Conservation (phyloP, 371 early-diverging fungal genomes). For the Rhizopus arrhizus region DNA sequence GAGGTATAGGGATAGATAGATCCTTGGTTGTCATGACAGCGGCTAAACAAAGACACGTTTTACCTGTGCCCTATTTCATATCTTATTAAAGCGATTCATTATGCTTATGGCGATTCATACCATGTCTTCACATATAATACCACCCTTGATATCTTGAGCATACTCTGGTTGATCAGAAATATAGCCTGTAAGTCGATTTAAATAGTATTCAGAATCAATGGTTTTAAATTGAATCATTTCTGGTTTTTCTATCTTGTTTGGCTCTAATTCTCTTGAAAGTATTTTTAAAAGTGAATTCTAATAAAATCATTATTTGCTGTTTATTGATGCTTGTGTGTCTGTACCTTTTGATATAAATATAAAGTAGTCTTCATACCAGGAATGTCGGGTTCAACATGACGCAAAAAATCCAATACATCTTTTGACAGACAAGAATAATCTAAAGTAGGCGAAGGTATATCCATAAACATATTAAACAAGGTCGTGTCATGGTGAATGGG, state of each 20-base stretch:
- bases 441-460: slow-evolving; percentile 45
- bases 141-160: slow-evolving; percentile 59
- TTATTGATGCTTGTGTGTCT: not conserved
- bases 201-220: slow-evolving; percentile 44
- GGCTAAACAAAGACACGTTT: slow-evolving; percentile 72
- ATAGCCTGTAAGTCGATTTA: slow-evolving; percentile 31
- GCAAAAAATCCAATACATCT: slow-evolving; percentile 22
- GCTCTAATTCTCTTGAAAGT: slow-evolving; percentile 62
- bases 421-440: slow-evolving; percentile 3
- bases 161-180: slow-evolving; percentile 23
- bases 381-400: slow-evolving; percentile 16
- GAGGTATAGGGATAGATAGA: slow-evolving; percentile 29
- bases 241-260: slow-evolving; percentile 48
- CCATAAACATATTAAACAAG: slow-evolving; percentile 44
- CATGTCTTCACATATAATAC: slow-evolving; percentile 83
- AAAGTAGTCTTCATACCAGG: slow-evolving; percentile 63
- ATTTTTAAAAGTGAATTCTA: slow-evolving; percentile 67
- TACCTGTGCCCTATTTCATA: slow-evolving; percentile 66
- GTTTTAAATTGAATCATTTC: slow-evolving; percentile 36
- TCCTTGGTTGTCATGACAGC: slow-evolving; percentile 61
- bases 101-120: slow-evolving; percentile 27
- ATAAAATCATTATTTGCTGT: not conserved
- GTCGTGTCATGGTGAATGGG: not conserved
- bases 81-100: not conserved
- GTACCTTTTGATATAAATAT: slow-evolving; percentile 61